phyloP scores from a whole-genome alignment of 495 filamentous ascomycete genomes.

The Bombardia bombarda region DNA sequence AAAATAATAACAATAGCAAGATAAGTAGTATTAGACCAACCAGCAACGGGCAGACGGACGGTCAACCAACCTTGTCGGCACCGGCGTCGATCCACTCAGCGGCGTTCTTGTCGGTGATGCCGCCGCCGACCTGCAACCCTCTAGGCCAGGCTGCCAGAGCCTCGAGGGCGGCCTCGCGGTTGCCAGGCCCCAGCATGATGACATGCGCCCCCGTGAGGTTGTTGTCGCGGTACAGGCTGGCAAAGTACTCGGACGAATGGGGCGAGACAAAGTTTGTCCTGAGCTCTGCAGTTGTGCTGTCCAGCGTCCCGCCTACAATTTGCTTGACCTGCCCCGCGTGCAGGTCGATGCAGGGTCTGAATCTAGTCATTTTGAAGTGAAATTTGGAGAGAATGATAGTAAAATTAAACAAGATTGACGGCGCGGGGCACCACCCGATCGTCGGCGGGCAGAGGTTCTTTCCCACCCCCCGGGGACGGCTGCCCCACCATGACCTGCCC shows the following conservation, averaged over 20 bases:
- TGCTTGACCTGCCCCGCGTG: slow-evolving; percentile 96
- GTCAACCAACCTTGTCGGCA: slow-evolving; percentile 68
- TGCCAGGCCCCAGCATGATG: slow-evolving; percentile 88
- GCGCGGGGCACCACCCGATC: too few species aligned
- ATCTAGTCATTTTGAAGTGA: slow-evolving; percentile 67
- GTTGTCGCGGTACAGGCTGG: slow-evolving; percentile 66
- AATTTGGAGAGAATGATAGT: too few species aligned
- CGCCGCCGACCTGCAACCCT: slow-evolving; percentile 80
- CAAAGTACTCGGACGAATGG: slow-evolving; percentile 72
- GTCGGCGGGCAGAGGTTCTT: too few species aligned
- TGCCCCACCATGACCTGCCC: too few species aligned
- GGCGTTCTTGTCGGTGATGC: slow-evolving; percentile 80
- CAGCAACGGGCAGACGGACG: not conserved
- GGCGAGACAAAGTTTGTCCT: slow-evolving; percentile 88
- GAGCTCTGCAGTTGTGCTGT: slow-evolving; percentile 52
- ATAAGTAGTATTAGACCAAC: not conserved
- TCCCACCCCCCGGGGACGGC: too few species aligned
- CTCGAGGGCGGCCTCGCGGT: slow-evolving; percentile 69
- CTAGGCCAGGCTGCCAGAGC: slow-evolving; percentile 69
- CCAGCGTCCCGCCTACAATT: slow-evolving; percentile 91
- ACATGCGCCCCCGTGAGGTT: slow-evolving; percentile 76
- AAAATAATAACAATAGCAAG: not conserved
- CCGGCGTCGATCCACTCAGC: slow-evolving; percentile 76
- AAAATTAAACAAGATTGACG: too few species aligned
- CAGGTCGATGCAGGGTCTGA: slow-evolving; percentile 93